Evolutionary conservation across 345 rosid genomes (phyloP).

Genomic region (Eucalyptus lansdowneana): DNA sequence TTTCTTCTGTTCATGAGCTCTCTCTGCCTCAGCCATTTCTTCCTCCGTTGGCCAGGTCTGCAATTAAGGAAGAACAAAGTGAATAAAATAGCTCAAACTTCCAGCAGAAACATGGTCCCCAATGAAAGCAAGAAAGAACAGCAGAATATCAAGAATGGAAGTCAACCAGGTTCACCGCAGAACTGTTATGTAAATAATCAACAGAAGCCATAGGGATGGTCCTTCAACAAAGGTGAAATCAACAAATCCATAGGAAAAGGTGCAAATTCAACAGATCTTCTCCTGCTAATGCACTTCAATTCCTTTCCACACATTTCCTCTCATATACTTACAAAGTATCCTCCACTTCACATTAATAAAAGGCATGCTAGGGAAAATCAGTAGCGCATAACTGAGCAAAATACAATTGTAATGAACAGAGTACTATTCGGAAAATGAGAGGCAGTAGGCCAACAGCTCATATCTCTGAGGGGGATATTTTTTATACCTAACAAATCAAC

Average conservation of each 20-base stretch:
- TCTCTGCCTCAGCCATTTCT: conserved; percentile 85
- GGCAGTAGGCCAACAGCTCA: not conserved
- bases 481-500: not conserved
- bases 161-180: not conserved
- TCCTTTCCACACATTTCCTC: not conserved
- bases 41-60: conserved; percentile 98
- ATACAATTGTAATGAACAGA: not conserved
- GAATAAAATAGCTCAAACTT: not conserved
- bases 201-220: not conserved
- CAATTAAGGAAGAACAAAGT: not conserved
- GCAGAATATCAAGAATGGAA: not conserved
- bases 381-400: not conserved
- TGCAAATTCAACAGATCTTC: not conserved
- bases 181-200: not conserved
- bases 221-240: not conserved
- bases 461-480: not conserved
- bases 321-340: not conserved
- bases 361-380: not conserved
- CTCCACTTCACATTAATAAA: not conserved
- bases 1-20: conserved; percentile 38
- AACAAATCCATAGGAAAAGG: not conserved
- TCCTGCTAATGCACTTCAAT: not conserved
- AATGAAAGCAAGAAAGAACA: not conserved
- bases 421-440: not conserved
- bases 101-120: not conserved